Base-by-base conservation (phyloP, 139 green algal genomes). In the Chlamydomonas eustigma region DNA sequence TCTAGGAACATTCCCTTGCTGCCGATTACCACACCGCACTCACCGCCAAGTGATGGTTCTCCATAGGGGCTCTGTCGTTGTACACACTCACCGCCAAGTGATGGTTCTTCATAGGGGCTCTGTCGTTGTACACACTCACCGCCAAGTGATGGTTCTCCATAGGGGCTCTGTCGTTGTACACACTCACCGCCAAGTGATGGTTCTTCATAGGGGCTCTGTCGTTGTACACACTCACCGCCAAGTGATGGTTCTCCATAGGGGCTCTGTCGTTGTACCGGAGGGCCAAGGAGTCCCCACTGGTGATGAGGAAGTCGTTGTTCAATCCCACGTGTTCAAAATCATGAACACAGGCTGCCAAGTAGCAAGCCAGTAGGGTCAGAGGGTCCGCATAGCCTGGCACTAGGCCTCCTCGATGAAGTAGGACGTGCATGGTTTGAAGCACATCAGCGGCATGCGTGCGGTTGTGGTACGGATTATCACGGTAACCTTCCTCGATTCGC, bases 281-380 rank as follows among this genome's bases (percentile, higher is more conserved):
- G 0, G 81, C 81, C 1, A 86, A 69, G 33, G 58, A n/a, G 63
- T 86, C 51, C 51, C 50, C 52, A 37, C 0, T 83, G 64, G 63
- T 73, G 74, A 89, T 78, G 30, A 90, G 77, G 80, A 85, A 90
- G 78, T 85, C 77, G 77, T 90, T 90, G 51, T 79, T 88, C 28
- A 85, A 35, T n/a, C 84, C 84, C 5, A 5, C 25, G 65, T 73
- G 65, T 34, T 73, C 65, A 50, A 73, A 73, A 34, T 73, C 65
- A 18, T 78, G 73, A 5, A 78, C 51, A 4, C 70, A 39, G 2
- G 73, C 73, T 3, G 51, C 65, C 25, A 73, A n/a, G 65, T 73
- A 73, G 32, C 32, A 39, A 8, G 24, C 28, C 3, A 73, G 65
- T 6, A 73, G 18, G 12, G 8, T 68, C 12, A 31, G 8, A 68